These are phyloP conservation scores for Apiotrichum sp. DNA, from an alignment of 1,284 basidiomycete genomes.

Conservation along the genomic window DNA sequence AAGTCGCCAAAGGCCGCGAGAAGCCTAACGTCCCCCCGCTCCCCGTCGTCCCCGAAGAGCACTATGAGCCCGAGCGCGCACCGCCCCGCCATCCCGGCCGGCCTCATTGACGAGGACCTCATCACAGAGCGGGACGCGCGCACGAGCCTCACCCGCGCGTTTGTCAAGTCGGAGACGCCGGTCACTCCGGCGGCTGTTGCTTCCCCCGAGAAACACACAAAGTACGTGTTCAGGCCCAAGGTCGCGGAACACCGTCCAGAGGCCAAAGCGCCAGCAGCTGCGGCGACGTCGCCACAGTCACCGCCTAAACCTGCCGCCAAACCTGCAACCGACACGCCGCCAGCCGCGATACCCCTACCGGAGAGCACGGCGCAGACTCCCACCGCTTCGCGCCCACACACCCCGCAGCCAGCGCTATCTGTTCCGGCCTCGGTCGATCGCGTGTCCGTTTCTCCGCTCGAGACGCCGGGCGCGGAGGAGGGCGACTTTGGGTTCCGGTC, in stretches of 20 bases:
- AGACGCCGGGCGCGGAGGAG: slow-evolving; percentile 21
- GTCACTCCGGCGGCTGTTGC: neutral
- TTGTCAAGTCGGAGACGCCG: slow-evolving; percentile 28
- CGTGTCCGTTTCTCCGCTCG: slow-evolving; percentile 41
- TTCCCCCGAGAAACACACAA: slow-evolving; percentile 13
- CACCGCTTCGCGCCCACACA: slow-evolving; percentile 20
- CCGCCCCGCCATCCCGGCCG: slow-evolving; percentile 9
- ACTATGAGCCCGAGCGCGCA: slow-evolving; percentile 1
- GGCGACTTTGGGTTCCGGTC: slow-evolving; percentile 35
- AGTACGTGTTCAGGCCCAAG: slow-evolving; percentile 32
- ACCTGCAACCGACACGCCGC: neutral
- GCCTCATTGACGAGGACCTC: slow-evolving; percentile 40
- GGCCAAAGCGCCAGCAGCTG: neutral
- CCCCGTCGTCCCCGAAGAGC: slow-evolving; percentile 1
- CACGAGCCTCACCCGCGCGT: slow-evolving; percentile 39
- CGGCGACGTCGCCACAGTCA: neutral
- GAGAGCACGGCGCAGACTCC: slow-evolving; percentile 28
- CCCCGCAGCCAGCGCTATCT: slow-evolving; percentile 12
- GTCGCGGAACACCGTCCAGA: slow-evolving; percentile 6
- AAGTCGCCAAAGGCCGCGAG: neutral
- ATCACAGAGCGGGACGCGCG: slow-evolving; percentile 39
- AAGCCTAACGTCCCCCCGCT: neutral
- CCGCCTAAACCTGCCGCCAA: neutral
- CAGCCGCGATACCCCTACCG: slow-evolving; percentile 31
- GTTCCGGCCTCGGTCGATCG: slow-evolving; percentile 20